Conservation (phyloP, 192 early-diverging fungal genomes). For the Gonapodya sp. region DNA sequence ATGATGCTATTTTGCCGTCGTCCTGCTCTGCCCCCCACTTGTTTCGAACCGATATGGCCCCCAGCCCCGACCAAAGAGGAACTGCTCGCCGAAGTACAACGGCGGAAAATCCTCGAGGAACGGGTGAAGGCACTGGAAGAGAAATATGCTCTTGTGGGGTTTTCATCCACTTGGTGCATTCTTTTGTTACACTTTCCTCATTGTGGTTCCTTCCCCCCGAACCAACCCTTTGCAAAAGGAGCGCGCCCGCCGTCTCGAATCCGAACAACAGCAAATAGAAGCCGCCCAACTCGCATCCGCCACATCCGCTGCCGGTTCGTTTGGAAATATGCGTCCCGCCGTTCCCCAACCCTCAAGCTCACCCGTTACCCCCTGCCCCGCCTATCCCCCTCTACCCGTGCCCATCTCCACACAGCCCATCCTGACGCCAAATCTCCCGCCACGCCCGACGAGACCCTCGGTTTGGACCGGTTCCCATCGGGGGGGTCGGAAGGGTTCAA, state of each 20-base stretch:
- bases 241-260: not conserved
- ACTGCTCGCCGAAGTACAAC: not conserved
- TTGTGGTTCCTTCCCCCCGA: not conserved
- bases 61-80: constrained; percentile 3
- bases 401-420: not conserved
- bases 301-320: no score
- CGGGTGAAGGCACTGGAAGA: not conserved
- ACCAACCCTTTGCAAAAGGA: not conserved
- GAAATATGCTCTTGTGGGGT: not conserved
- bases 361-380: not conserved
- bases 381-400: not conserved
- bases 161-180: not conserved
- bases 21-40: not conserved
- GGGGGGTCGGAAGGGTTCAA: not conserved
- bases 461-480: not conserved
- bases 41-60: not conserved
- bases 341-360: no score
- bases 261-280: not conserved
- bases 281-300: not conserved
- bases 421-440: not conserved
- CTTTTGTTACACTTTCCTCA: not conserved
- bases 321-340: no score
- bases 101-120: not conserved
- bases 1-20: no score
- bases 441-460: not conserved